Evolutionary conservation across 768 basidiomycete genomes (phyloP), one percentile per base, ranked within the genome.

Genomic region (Saitozyma sp.): DNA sequence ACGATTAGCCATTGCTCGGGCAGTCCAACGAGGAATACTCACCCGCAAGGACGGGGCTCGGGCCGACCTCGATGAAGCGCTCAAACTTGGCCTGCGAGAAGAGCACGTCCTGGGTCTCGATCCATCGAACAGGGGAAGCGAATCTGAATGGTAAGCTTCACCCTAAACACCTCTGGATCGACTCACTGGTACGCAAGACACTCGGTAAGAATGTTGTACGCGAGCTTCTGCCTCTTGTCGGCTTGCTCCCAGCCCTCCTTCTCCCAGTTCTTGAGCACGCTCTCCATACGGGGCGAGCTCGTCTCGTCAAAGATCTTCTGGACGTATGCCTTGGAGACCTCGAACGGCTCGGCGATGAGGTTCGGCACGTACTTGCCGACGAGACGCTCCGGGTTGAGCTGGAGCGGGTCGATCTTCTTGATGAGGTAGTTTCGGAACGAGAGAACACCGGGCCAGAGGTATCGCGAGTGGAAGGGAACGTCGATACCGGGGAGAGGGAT

Each of bases 401-500:
- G 87, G 9, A 86, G 84, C 1, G 92, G 84, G 71, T 96, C 92
- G 80, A 99, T 94, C 83, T 98, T 99, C 86, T 97, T 98, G 46
- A 93, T 94, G 14, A 99, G 83, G 80, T 98, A 96, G 60, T 92
- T 91, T 69, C 93, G 87, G 90, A 96, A 95, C 9, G 94, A 91
- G 87, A 95, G 85, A 38, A 96, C 93, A 76, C 93, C 93, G 14
- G 94, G 94, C 96, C 96, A 99, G 45, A 99, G 85, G 81, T 98
- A 99, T 63, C 94, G 89, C 4, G 96, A 98, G 80, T 99, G 96
- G 90, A 99, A 99, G 5, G 96, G 96, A 1, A 99, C 96, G 72
- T 98, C 96, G 71, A 99, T 97, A 64, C 95, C 95, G 45, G 94
- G 91, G 7, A 95, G 84, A 48, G 92, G 92, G 61, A 94, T 94